Evolutionary conservation across 192 early-diverging fungal genomes (phyloP).

Genomic region (Mortierella claussenii): DNA sequence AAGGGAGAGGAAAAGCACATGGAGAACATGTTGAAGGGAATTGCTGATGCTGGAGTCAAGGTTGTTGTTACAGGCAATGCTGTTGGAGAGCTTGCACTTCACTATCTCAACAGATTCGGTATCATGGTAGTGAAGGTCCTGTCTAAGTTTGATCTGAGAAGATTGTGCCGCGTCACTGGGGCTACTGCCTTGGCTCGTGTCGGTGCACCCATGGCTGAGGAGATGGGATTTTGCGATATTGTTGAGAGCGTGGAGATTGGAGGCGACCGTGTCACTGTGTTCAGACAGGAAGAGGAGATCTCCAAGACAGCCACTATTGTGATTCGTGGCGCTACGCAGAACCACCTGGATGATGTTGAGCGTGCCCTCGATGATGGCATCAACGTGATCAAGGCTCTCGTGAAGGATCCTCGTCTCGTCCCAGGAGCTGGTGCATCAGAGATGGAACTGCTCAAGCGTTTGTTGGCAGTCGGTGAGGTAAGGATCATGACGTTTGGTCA

Average conservation of each 20-base stretch:
- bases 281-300: constrained; percentile 91
- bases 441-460: constrained; percentile 88
- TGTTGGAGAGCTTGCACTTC: constrained; percentile 93
- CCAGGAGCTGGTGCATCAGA: constrained; percentile 95
- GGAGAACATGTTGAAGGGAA: constrained; percentile 86
- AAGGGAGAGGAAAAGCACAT: constrained; percentile 95
- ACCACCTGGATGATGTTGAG: constrained; percentile 96
- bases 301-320: constrained; percentile 95
- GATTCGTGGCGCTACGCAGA: constrained; percentile 94
- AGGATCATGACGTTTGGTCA: not conserved
- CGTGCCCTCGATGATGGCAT: constrained; percentile 98
- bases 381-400: constrained; percentile 93
- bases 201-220: constrained; percentile 93
- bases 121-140: constrained; percentile 91
- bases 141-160: constrained; percentile 96
- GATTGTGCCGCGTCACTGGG: constrained; percentile 92
- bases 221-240: constrained; percentile 98
- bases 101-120: constrained; percentile 93
- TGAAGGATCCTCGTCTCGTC: constrained; percentile 85
- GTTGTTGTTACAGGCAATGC: constrained; percentile 91
- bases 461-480: constrained; percentile 81
- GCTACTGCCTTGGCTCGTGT: constrained; percentile 93
- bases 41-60: constrained; percentile 91
- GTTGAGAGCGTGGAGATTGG: constrained; percentile 98
- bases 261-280: constrained; percentile 96